Evolutionary conservation across 129 eudicot species (phyloP), one percentile per base, ranked within the genome.

Genomic region (Kitagawia praeruptora): DNA sequence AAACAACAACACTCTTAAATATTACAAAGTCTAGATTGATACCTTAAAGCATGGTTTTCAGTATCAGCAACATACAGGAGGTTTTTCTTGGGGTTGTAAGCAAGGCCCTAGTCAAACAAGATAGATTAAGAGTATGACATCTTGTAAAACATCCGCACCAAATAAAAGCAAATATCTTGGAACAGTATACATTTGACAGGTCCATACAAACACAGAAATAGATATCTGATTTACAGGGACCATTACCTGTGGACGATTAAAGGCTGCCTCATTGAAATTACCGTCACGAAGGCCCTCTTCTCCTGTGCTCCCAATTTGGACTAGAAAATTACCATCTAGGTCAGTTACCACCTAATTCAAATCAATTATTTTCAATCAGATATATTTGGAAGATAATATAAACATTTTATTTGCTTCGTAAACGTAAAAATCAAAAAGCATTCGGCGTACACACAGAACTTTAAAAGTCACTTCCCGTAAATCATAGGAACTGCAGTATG

Each of bases 41-140:
- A 67, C 98, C 98, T 92, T 81, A 95, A 88, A 79, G 98, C 97
- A 88, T 95, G 98, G 81, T 95, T 95, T 89, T 92, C 98, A 0
- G 98, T 95, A 85, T 95, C 98, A 42, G 98, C 98, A 78, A 95
- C 98, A 81, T 95, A 95, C 28, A 95, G 87, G 82, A 95, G 87
- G 81, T 95, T 92, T 83, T 87, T 92, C 84, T 90, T 95, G 37
- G 94, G 82, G 73, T 92, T 86, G 81, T 95, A 95, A 45, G 97
- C 96, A 82, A 95, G 84, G 70, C 98, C 98, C 97, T 95, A 61
- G 63, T 85, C 14, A 75, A 27, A 41, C 25, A 82, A 77, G 53
- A 83, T 46, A 79, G 16, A 39, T 40, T 69, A 39, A 4, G 25
- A 48, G 34, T 45, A 42, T 41, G 46, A 46, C 80, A 77, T 3